Evolutionary conservation across 371 early-diverging fungal genomes (phyloP).

Genomic region (Zancudomyces culisetae): DNA sequence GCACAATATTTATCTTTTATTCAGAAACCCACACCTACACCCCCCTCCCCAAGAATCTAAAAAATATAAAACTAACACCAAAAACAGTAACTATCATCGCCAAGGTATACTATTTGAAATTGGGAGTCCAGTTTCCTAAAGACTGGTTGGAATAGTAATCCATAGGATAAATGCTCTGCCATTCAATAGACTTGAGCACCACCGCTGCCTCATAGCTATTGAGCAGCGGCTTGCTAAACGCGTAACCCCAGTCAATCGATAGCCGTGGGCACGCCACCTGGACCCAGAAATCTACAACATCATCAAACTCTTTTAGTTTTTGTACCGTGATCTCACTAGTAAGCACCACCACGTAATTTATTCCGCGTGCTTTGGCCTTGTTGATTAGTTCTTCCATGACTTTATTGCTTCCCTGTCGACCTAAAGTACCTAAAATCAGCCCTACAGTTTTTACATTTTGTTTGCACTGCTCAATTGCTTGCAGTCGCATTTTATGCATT

Average conservation of each 20-base stretch:
- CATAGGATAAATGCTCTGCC: conserved; percentile 87
- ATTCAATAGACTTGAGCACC: conserved; percentile 49
- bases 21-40: too few species aligned
- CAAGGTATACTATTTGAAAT: conserved; percentile 53
- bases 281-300: conserved; percentile 81
- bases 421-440: conserved; percentile 89
- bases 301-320: conserved; percentile 70
- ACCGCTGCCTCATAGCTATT: conserved; percentile 95
- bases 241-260: conserved; percentile 98
- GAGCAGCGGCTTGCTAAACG: conserved; percentile 83
- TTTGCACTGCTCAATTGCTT: conserved; percentile 55
- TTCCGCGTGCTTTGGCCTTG: conserved; percentile 37
- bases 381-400: conserved; percentile 69
- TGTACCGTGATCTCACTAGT: conserved; percentile 85
- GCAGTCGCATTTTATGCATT: conserved; percentile 70
- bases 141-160: conserved; percentile 89
- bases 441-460: conserved; percentile 67
- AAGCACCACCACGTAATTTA: conserved; percentile 55
- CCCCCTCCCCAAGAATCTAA: too few species aligned
- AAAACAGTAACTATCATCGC: too few species aligned
- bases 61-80: too few species aligned
- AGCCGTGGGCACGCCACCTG: conserved; percentile 97
- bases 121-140: conserved; percentile 87
- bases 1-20: too few species aligned
- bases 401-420: conserved; percentile 93